A percentile compares a stretch with the other conserved stretches of the same genome.
Evolutionary conservation across 2,329 filamentous ascomycete genomes (phyloP).

Genomic region (Penicillium sp.): DNA sequence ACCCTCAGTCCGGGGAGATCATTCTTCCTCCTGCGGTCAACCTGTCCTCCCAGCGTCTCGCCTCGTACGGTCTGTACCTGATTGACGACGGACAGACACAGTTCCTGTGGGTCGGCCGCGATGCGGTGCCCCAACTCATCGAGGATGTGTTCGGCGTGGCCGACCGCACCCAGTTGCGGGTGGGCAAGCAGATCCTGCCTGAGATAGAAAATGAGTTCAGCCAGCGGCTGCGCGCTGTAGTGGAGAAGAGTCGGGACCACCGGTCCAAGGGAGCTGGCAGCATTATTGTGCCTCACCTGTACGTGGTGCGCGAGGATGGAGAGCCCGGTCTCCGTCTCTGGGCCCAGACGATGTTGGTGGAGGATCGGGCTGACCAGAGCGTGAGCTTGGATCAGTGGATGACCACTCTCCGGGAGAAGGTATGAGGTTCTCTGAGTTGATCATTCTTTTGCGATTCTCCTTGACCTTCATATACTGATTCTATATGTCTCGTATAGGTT

Average conservation of each 20-base stretch:
- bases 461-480: background rate
- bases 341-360: conserved; percentile 93
- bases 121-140: conserved; percentile 86
- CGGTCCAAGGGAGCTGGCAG: conserved; percentile 83
- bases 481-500: conserved; percentile 8
- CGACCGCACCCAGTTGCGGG: conserved; percentile 79
- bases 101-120: conserved; percentile 93
- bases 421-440: conserved; percentile 45
- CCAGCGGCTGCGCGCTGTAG: conserved; percentile 83
- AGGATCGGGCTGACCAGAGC: conserved; percentile 91
- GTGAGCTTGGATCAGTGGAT: conserved; percentile 93
- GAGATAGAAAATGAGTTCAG: conserved; percentile 95
- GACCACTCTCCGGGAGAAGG: conserved; percentile 91
- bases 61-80: conserved; percentile 87
- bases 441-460: background rate
- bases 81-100: conserved; percentile 97
- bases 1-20: conserved; percentile 84
- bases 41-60: conserved; percentile 82
- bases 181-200: conserved; percentile 85
- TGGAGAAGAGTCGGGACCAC: conserved; percentile 90
- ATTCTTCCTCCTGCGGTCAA: conserved; percentile 81
- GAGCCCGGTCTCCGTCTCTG: conserved; percentile 93
- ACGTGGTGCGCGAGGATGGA: conserved; percentile 91
- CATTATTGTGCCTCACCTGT: conserved; percentile 88
- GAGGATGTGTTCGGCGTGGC: conserved; percentile 85